Base-by-base conservation (phyloP, 139 green algal species). In the Chlorokybus atmophyticus region DNA sequence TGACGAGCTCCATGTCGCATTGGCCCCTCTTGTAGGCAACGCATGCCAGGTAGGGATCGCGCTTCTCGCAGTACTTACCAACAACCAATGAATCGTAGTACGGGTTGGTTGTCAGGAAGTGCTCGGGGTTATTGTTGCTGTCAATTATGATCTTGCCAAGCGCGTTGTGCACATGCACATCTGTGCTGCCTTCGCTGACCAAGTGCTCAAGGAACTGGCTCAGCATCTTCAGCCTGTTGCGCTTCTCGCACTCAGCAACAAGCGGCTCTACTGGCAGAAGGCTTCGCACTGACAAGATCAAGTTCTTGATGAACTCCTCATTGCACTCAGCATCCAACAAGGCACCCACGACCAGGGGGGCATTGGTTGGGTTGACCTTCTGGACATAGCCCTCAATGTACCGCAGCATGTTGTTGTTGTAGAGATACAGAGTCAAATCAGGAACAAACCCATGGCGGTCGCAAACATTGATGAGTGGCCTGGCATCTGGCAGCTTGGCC, bases 361-460 rank as follows among this genome's bases (percentile, higher is more conserved):
- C 52, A 19, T 80, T 80, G 44, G 50, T 60, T 2, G 75, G 74
- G 53, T 83, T 83, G 30, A 82, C 89, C 77, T 99, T 99, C 77
- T 99, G 92, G 42, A 96, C 90, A 57, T 98, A 99, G 29, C 88
- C 92, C 76, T 99, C 92, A 49, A 99, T 97, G 83, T 96, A 99
- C 31, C 85, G 80, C 52, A 83, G 64, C 80, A 90, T 90, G 64
- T 85, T 85, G 74, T 90, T 90, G 35, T 62, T 67, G 70, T 88
- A 94, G 55, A 97, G 80, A 79, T 91, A 96, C 28, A 81, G 68
- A 0, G 92, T 94, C 26, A 99, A 77, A 60, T 99, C 91, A 17
- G 29, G 70, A 6, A 98, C 88, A 74, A 96, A 89, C 75, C 92
- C 84, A 60, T 87, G 87, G 55, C 87, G 82, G 79, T 98, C 90